A percentile compares a stretch with the other conserved stretches of the same genome.
These are phyloP conservation scores for Jackrogersella multiformis DNA, from an alignment of 495 filamentous ascomycete genomes.

Conservation along the genomic window DNA sequence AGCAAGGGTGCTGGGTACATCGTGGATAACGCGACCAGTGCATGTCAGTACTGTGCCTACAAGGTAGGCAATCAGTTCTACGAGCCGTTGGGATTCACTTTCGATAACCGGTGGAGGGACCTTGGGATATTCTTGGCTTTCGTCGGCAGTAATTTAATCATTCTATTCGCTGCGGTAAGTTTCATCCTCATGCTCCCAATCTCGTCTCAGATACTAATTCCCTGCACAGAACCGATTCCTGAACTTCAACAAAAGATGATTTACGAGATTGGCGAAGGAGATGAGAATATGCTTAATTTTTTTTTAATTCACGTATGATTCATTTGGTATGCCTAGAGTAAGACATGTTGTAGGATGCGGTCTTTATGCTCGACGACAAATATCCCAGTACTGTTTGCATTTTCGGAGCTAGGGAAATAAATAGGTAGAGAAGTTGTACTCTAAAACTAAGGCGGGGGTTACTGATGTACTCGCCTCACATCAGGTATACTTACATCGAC, in stretches of 20 bases:
- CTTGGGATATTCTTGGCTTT: slow-evolving; percentile 79
- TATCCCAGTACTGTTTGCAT: neutral
- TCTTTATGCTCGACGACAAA: neutral
- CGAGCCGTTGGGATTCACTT: slow-evolving; percentile 67
- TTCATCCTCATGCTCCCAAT: neutral
- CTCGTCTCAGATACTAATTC: slow-evolving; percentile 44
- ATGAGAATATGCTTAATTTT: slow-evolving; percentile 1
- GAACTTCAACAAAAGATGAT: slow-evolving; percentile 70
- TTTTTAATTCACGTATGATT: slow-evolving; percentile 2
- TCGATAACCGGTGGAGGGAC: slow-evolving; percentile 77
- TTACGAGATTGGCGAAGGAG: neutral
- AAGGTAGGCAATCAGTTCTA: slow-evolving; percentile 83
- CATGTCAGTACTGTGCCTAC: slow-evolving; percentile 81
- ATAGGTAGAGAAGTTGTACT: neutral
- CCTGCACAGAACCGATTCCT: slow-evolving; percentile 65
- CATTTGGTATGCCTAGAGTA: neutral
- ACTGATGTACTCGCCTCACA: neutral
- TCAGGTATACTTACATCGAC: neutral
- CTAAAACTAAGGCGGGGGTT: neutral
- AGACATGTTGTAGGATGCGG: neutral
- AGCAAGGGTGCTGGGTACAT: slow-evolving; percentile 74
- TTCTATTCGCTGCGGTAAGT: slow-evolving; percentile 75
- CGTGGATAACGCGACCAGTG: slow-evolving; percentile 66
- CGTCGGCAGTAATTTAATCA: slow-evolving; percentile 77
- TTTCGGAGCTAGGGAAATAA: neutral